A percentile compares a stretch with the other conserved stretches of the same genome.
Evolutionary conservation across 768 basidiomycete species (phyloP).

Genomic region (Suillus subalutaceus): DNA sequence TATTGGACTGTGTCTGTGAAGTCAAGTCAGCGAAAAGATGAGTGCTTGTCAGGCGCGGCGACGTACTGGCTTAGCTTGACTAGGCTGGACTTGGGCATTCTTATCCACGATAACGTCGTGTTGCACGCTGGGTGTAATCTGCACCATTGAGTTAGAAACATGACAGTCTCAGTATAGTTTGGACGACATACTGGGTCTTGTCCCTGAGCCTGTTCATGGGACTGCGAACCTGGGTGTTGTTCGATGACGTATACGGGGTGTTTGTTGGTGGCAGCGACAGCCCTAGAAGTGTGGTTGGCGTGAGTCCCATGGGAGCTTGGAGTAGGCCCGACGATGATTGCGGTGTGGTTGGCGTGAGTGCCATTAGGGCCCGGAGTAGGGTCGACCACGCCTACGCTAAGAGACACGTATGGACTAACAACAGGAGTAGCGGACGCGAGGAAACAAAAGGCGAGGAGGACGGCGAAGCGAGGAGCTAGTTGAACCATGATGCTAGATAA

Average conservation of each 20-base stretch:
- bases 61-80: neutral
- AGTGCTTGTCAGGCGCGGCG: neutral
- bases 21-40: neutral
- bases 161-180: neutral
- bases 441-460: conserved; percentile 32
- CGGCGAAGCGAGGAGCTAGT: conserved; percentile 30
- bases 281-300: conserved; percentile 1
- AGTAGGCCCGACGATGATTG: neutral
- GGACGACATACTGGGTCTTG: conserved; percentile 1
- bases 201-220: conserved; percentile 2
- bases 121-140: neutral
- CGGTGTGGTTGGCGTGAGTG: neutral
- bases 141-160: neutral
- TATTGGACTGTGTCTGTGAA: neutral
- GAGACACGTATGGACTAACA: neutral
- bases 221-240: conserved; percentile 1
- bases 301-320: neutral
- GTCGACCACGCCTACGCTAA: neutral
- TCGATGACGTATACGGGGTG: neutral
- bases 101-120: neutral
- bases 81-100: neutral
- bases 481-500: conserved; percentile 31
- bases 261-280: neutral
- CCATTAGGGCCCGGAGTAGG: neutral
- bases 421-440: conserved; percentile 18